These are phyloP conservation scores for Amoebophrya sp. DNA, from an alignment of 169 alveolate genomes.

Conservation along the genomic window DNA sequence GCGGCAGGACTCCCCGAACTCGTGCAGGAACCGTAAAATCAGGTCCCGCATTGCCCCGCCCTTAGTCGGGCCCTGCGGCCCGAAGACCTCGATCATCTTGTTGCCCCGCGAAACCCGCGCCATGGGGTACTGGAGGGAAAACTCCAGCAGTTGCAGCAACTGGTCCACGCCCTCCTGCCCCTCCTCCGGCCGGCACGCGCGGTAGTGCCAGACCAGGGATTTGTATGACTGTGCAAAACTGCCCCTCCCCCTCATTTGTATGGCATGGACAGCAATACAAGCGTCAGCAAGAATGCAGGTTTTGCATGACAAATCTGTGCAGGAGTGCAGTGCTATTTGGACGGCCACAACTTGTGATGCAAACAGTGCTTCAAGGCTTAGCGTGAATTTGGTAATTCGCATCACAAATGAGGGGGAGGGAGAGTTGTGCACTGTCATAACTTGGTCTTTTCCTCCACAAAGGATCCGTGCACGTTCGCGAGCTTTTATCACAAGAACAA, in stretches of 20 bases:
- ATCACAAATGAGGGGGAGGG: too few species aligned
- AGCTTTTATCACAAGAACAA: too few species aligned
- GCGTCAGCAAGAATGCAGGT: too few species aligned
- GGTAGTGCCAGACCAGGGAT: not conserved
- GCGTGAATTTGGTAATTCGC: too few species aligned
- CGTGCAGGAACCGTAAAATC: not conserved
- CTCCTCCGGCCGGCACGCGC: not conserved
- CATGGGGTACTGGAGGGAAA: not conserved
- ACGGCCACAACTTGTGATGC: too few species aligned
- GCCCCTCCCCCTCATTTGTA: too few species aligned
- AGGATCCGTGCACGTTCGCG: not conserved
- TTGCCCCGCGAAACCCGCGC: not conserved
- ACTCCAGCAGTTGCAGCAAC: not conserved
- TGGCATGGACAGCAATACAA: too few species aligned
- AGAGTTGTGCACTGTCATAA: too few species aligned
- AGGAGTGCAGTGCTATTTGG: too few species aligned
- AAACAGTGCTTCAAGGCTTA: too few species aligned
- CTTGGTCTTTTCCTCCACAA: not conserved
- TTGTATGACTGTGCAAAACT: too few species aligned
- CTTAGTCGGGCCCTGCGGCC: not conserved
- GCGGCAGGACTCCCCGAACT: not conserved
- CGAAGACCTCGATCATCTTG: not conserved
- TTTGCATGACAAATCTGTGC: too few species aligned
- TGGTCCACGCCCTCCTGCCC: not conserved
- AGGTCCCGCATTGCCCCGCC: not conserved